phyloP scores from a whole-genome alignment of 306 rosid genomes.

The Carpinus viminea region DNA sequence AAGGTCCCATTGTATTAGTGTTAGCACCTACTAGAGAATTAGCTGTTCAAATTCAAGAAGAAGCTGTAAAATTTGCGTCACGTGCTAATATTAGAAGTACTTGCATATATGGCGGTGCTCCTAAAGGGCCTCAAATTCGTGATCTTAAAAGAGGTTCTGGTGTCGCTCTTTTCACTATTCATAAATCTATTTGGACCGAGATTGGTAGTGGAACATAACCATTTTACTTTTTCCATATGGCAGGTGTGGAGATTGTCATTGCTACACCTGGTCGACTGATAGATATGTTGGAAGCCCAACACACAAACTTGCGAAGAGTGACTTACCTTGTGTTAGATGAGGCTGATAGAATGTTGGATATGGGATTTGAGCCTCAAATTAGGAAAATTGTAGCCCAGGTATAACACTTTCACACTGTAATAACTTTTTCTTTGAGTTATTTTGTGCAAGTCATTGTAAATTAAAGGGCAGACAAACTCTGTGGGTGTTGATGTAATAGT shows the following conservation, averaged over 20 bases:
- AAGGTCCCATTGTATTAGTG: constrained; percentile 83
- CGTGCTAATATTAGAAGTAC: constrained; percentile 62
- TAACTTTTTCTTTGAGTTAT: not conserved
- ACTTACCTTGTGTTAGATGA: constrained; percentile 94
- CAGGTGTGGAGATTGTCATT: constrained; percentile 92
- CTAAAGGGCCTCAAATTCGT: constrained; percentile 97
- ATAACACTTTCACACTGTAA: constrained; percentile 18
- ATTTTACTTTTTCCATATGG: constrained; percentile 24
- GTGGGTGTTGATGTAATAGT: not conserved
- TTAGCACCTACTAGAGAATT: constrained; percentile 94
- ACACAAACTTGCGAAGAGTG: constrained; percentile 85
- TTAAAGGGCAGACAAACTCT: not conserved
- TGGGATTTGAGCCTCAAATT: constrained; percentile 99
- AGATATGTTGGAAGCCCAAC: constrained; percentile 96
- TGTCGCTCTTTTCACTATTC: constrained; percentile 11
- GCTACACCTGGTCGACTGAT: constrained; percentile 96
- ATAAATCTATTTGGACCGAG: not conserved
- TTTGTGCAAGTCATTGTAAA: not conserved
- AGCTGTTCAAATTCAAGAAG: constrained; percentile 95
- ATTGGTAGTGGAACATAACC: constrained; percentile 15
- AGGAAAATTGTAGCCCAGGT: constrained; percentile 83
- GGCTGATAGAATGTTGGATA: constrained; percentile 98
- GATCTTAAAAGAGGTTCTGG: constrained; percentile 74
- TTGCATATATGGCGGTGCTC: constrained; percentile 94
- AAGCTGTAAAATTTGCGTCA: constrained; percentile 70